Conservation (phyloP, 768 basidiomycete genomes). For the Hericium coralloides region DNA sequence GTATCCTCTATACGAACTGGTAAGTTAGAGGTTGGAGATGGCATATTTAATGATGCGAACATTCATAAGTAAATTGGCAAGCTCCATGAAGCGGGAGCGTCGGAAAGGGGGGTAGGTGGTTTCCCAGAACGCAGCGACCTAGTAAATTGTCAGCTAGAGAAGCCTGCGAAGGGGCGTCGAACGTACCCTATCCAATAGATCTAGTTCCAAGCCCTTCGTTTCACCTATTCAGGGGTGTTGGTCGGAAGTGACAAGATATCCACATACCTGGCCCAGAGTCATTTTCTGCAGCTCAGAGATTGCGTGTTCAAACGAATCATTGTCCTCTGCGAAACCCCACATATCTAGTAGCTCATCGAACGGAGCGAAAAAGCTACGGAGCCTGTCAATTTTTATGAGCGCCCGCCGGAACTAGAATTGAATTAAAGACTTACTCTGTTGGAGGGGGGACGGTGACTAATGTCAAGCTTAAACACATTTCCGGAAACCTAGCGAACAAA, state of each 20-base stretch:
- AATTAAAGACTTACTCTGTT: slow-evolving; percentile 41
- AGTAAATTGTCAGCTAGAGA: not conserved
- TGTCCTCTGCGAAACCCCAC: slow-evolving; percentile 58
- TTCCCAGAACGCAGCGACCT: slow-evolving; percentile 67
- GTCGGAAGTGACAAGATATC: too few species aligned
- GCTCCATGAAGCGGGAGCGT: slow-evolving; percentile 43
- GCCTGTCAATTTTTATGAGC: slow-evolving; percentile 25
- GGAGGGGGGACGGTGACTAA: slow-evolving; percentile 62
- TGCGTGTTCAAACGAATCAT: slow-evolving; percentile 60
- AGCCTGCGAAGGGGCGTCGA: not conserved
- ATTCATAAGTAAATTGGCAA: slow-evolving; percentile 49
- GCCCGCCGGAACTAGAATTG: not conserved
- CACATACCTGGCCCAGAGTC: slow-evolving; percentile 46
- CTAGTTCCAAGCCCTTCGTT: not conserved
- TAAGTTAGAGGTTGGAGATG: not conserved
- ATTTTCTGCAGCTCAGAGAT: slow-evolving; percentile 49
- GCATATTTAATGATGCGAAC: slow-evolving; percentile 28
- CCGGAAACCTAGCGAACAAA: slow-evolving; percentile 48
- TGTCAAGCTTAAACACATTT: slow-evolving; percentile 57
- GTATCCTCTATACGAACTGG: slow-evolving; percentile 38
- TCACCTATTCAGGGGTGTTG: too few species aligned
- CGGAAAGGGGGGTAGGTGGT: slow-evolving; percentile 42
- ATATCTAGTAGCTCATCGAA: slow-evolving; percentile 53
- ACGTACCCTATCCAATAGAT: not conserved
- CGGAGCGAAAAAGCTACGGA: slow-evolving; percentile 50